Percentiles rank a stretch among this genome's conserved stretches.
These are phyloP conservation scores for Babesia divergens DNA, from an alignment of 169 alveolate species.

Conservation along the genomic window DNA sequence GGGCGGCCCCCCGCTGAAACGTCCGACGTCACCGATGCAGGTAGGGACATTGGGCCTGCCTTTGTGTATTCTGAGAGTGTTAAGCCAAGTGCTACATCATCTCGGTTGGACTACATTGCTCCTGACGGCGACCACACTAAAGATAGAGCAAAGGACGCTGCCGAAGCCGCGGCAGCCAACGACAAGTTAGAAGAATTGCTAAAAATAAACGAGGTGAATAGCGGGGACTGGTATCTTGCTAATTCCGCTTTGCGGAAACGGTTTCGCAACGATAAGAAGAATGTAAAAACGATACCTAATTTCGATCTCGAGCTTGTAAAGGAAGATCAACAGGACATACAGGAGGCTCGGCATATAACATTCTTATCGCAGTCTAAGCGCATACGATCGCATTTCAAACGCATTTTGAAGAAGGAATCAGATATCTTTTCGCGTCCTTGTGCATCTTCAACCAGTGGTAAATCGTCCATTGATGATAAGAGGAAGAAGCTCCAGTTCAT, in stretches of 20 bases:
- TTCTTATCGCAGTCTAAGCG: constrained; percentile 39
- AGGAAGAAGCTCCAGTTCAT: constrained; percentile 41
- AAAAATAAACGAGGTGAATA: constrained; percentile 28
- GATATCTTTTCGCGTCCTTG: constrained; percentile 45
- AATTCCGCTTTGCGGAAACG: constrained; percentile 48
- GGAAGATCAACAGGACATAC: constrained; percentile 17
- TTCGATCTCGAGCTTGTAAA: constrained; percentile 22
- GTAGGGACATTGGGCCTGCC: not conserved
- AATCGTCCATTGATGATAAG: constrained; percentile 33
- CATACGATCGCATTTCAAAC: constrained; percentile 40
- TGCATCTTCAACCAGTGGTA: constrained; percentile 22
- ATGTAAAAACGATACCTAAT: constrained; percentile 13
- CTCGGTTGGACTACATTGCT: not conserved
- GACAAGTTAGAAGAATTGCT: constrained; percentile 33
- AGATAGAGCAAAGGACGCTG: not conserved
- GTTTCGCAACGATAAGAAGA: constrained; percentile 46
- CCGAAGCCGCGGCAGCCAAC: not conserved
- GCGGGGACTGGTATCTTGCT: constrained; percentile 48
- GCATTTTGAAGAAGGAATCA: constrained; percentile 32
- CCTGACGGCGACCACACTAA: not conserved
- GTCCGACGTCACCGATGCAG: not conserved
- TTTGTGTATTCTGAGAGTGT: too few relatives aligned
- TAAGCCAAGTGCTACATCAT: not conserved
- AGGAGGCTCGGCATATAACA: constrained; percentile 35
- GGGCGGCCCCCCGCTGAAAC: not conserved